Evolutionary conservation across 2,329 filamentous ascomycete genomes (phyloP).

Genomic region (Gaeumannomyces tritici): DNA sequence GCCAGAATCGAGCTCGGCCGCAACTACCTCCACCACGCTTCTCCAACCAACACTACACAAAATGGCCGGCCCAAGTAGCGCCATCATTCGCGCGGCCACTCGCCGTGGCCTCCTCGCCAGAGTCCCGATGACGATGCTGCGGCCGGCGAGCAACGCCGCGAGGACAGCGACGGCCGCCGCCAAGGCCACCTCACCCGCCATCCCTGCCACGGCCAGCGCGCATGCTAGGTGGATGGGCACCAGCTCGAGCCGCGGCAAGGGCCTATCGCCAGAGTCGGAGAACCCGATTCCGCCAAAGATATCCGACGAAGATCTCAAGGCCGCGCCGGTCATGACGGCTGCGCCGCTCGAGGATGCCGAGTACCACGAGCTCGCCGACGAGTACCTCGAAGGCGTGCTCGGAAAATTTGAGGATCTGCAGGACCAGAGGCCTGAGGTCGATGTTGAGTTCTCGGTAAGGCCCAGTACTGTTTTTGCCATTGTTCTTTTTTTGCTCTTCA

Average conservation of each 20-base stretch:
- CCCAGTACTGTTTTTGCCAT: neutral
- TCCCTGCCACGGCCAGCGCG: no score
- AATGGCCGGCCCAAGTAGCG: neutral
- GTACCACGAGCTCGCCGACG: conserved; percentile 71
- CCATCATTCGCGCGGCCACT: neutral
- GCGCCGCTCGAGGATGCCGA: conserved; percentile 52
- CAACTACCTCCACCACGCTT: neutral
- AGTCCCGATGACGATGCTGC: neutral
- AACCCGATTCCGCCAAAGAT: conserved; percentile 34
- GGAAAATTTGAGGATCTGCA: conserved; percentile 60
- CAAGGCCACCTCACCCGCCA: neutral
- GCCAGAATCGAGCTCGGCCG: neutral
- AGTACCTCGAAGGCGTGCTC: conserved; percentile 54
- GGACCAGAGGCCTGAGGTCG: conserved; percentile 65
- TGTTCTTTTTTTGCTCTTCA: no score
- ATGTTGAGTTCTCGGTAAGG: conserved; percentile 82
- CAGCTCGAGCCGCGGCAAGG: conserved; percentile 24
- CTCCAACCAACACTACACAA: neutral
- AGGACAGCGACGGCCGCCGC: neutral
- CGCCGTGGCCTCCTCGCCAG: neutral
- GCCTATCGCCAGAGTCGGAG: conserved; percentile 50
- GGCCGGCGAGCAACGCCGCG: neutral
- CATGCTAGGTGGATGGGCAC: conserved; percentile 3
- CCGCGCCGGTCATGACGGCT: conserved; percentile 10
- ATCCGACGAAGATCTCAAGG: conserved; percentile 21